Base-by-base conservation (phyloP, 2,329 filamentous ascomycete species). In the Dryadomyces quercus-mongolicae region DNA sequence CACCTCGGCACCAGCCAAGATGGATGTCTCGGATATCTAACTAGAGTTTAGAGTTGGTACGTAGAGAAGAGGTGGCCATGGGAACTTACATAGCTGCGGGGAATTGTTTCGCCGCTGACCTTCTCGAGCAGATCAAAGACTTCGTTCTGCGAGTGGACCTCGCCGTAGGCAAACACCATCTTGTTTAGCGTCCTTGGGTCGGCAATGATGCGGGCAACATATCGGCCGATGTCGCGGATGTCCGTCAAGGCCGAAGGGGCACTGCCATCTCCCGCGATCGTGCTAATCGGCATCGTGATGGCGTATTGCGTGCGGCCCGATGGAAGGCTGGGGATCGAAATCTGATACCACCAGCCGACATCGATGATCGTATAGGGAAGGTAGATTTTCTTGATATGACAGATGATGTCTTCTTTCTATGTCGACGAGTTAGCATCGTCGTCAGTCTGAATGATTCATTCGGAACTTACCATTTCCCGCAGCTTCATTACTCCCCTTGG, bases 291-390 rank as follows among this genome's bases (percentile, higher is more conserved):
- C 22, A 18, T 8, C 22, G 22, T 5, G 6, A 34, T 36, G 15
- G 22, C 25, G 25, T 31, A 31, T 15, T 36, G 46, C n/a, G 69
- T 64, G 6, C 58, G 61, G 1, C 64, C 65, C 6, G 65, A 68
- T 3, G 64, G 61, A 0, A 67, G 18, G 10, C 42, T 25, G 0
- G 64, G 65, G 2, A 62, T 34, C 25, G 67, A 65, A 34, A 75
- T 59, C 59, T 80, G 75, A 60, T 77, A 75, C 79, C 78, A 82
- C 67, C 68, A 78, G n/a, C 78, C 78, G 13, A 80, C 71, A 57
- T 82, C 78, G 51, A 81, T 72, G 60, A 77, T 66, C 6, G 78
- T 81, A 64, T 74, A 82, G 0, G 75, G 74, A 1, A 82, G 67
- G 36, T 67, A 64, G 1, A 75, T 60, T 53, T 68, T 64, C 59